Evolutionary conservation across 106 monocot species (phyloP).

Genomic region (Dendrobium officinale): DNA sequence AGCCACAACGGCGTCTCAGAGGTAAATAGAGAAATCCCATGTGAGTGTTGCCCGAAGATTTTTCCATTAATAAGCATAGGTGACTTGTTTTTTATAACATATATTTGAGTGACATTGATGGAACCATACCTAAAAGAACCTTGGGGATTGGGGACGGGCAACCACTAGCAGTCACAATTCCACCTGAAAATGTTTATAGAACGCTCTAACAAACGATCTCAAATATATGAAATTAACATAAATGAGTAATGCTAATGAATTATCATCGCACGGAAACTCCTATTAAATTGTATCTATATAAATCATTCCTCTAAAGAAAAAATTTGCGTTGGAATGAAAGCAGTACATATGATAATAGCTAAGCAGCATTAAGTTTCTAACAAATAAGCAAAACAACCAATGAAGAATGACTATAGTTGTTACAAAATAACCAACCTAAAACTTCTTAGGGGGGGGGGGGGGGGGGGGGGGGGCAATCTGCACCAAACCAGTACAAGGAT

Average conservation of each 20-base stretch:
- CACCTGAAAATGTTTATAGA: constrained; percentile 22
- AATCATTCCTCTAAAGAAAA: no score
- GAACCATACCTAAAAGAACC: constrained; percentile 52
- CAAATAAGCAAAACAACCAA: no score
- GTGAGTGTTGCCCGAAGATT: constrained; percentile 47
- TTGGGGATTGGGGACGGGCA: constrained; percentile 57
- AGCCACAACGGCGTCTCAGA: constrained; percentile 45
- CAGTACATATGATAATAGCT: no score
- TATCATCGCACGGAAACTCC: no score
- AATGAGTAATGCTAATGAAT: no score
- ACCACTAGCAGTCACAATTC: constrained; percentile 47
- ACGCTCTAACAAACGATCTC: neutral
- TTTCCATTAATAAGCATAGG: constrained; percentile 48
- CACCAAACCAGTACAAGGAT: neutral
- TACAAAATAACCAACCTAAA: no score
- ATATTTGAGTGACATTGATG: constrained; percentile 61
- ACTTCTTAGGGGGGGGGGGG: no score
- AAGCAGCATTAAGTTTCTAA: no score
- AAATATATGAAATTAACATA: neutral
- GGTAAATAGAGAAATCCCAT: constrained; percentile 54
- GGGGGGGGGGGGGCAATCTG: no score
- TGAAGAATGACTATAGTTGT: no score
- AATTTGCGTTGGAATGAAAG: no score
- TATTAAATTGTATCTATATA: no score
- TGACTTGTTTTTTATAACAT: constrained; percentile 42